Percentiles rank a stretch among this genome's conserved stretches.
These are phyloP conservation scores for Sphagnum contortum DNA, from an alignment of 225 moss, liverwort and hornwort genomes.

Conservation along the genomic window DNA sequence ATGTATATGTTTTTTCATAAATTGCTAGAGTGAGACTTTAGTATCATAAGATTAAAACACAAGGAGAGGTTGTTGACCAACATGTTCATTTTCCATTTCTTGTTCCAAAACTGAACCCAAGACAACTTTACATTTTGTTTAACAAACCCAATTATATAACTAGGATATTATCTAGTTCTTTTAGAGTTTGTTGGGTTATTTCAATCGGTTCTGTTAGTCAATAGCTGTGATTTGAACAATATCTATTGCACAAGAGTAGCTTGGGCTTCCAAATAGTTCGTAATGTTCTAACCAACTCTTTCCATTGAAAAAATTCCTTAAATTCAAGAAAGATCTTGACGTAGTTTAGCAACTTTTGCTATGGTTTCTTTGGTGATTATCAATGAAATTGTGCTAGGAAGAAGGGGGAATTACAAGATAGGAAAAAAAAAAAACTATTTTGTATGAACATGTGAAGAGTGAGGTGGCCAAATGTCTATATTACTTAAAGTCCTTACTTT, in stretches of 20 bases:
- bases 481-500: too few relatives aligned
- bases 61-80: slow-evolving; percentile 65
- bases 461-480: slow-evolving; percentile 18
- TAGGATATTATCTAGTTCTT: neutral
- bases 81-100: slow-evolving; percentile 41
- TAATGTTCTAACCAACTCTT: neutral
- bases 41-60: slow-evolving; percentile 26
- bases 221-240: too few relatives aligned
- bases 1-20: neutral
- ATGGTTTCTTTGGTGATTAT: neutral
- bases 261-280: too few relatives aligned
- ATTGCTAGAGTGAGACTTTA: neutral
- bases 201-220: neutral
- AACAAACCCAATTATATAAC: slow-evolving; percentile 51
- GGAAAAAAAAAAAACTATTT: slow-evolving; percentile 34
- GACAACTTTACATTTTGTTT: slow-evolving; percentile 54
- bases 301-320: neutral
- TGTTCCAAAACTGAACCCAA: slow-evolving; percentile 48
- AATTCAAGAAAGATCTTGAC: neutral
- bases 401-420: slow-evolving; percentile 40
- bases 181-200: neutral
- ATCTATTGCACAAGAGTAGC: too few relatives aligned
- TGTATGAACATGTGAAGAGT: slow-evolving; percentile 54
- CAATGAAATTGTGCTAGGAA: slow-evolving; percentile 23
- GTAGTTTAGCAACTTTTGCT: neutral